Evolutionary conservation across 306 rosid genomes (phyloP).

Genomic region (Potentilla sterilis): DNA sequence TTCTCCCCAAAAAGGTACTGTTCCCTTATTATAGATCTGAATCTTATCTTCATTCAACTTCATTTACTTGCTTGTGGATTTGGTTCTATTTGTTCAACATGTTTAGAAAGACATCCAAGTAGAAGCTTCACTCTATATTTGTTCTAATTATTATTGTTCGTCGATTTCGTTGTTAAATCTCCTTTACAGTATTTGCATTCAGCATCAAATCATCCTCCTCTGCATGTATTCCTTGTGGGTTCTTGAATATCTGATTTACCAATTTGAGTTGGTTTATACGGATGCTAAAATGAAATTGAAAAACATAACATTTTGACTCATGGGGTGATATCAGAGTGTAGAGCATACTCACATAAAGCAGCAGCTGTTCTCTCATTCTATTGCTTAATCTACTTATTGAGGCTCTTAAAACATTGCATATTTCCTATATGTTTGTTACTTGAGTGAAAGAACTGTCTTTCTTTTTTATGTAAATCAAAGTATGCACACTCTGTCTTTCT

Average conservation of each 20-base stretch:
- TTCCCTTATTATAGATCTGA: conserved; percentile 50
- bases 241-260: conserved; percentile 23
- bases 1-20: conserved; percentile 21
- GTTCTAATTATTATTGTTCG: no score
- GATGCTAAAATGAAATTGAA: not conserved
- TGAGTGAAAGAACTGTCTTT: conserved; percentile 13
- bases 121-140: not conserved
- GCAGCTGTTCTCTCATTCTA: conserved; percentile 19
- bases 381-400: conserved; percentile 9
- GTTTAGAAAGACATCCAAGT: no score
- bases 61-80: conserved; percentile 1
- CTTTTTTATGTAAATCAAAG: not conserved
- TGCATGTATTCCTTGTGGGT: conserved; percentile 38
- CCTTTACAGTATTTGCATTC: not conserved
- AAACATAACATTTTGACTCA: conserved; percentile 8
- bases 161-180: no score
- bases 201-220: conserved; percentile 31
- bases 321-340: not conserved
- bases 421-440: conserved; percentile 15
- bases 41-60: conserved; percentile 25
- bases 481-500: not conserved
- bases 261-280: conserved; percentile 7
- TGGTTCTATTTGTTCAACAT: not conserved
- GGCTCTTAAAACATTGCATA: conserved; percentile 3
- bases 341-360: not conserved